phyloP scores from a whole-genome alignment of 805 yeast genomes.

The Kluyveromyces siamensis region DNA sequence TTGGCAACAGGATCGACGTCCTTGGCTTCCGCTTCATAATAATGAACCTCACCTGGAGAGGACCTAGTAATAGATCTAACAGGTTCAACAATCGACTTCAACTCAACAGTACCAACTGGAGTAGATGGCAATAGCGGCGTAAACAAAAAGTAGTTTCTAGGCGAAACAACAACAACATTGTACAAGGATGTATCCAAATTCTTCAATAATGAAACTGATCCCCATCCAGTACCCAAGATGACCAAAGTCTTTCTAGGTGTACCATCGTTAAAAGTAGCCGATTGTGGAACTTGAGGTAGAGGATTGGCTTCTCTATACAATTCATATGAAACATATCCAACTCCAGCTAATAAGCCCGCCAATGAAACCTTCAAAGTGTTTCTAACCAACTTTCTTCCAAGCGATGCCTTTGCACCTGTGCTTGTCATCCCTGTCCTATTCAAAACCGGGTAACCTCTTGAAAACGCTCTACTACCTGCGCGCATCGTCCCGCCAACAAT shows the following conservation, averaged over 20 bases:
- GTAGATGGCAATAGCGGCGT: slow-evolving; percentile 94
- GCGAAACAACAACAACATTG: slow-evolving; percentile 84
- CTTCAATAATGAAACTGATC: slow-evolving; percentile 76
- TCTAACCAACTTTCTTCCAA: slow-evolving; percentile 8
- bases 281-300: slow-evolving; percentile 49
- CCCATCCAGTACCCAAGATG: slow-evolving; percentile 90
- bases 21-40: slow-evolving; percentile 86
- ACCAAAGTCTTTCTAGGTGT: slow-evolving; percentile 42
- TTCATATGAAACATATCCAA: slow-evolving; percentile 53
- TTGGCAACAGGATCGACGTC: slow-evolving; percentile 68
- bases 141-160: slow-evolving; percentile 90
- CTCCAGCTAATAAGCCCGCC: slow-evolving; percentile 40
- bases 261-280: slow-evolving; percentile 41
- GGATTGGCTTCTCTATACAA: slow-evolving; percentile 59
- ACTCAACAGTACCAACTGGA: slow-evolving; percentile 87
- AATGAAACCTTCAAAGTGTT: slow-evolving; percentile 36
- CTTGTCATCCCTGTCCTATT: neutral
- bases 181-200: slow-evolving; percentile 77
- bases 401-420: slow-evolving; percentile 4
- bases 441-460: slow-evolving; percentile 1
- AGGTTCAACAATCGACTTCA: slow-evolving; percentile 89
- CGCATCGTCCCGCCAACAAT: neutral
- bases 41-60: slow-evolving; percentile 65
- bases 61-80: slow-evolving; percentile 79
- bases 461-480: slow-evolving; percentile 1